A percentile compares a stretch with the other conserved stretches of the same genome.
Evolutionary conservation across 805 yeast species (phyloP).

Genomic region (Teunomyces lycoperdinae): DNA sequence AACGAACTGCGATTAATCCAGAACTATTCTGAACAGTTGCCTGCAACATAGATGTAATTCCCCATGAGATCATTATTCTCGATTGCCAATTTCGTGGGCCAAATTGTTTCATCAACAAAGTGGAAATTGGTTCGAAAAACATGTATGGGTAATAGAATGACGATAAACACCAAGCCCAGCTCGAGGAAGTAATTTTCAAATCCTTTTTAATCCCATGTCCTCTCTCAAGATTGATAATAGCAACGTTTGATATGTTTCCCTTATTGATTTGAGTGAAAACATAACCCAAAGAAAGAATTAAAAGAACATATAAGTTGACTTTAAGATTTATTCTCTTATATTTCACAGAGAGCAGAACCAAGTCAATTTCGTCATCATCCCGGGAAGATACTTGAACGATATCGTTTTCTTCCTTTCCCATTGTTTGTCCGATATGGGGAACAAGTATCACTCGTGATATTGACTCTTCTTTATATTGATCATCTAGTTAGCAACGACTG

Average conservation of each 20-base stretch:
- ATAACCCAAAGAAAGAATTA: not conserved
- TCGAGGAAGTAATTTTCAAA: not conserved
- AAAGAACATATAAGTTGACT: not conserved
- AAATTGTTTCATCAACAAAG: not conserved
- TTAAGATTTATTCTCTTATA: not conserved
- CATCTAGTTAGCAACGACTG: too few relatives aligned
- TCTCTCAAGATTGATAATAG: not conserved
- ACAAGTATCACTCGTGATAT: too few relatives aligned
- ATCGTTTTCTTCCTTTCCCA: not conserved
- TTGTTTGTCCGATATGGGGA: not conserved
- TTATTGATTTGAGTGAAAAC: not conserved
- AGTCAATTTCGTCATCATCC: not conserved
- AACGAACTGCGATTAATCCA: not conserved
- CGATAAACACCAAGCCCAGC: not conserved
- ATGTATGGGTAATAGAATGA: not conserved
- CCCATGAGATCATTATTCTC: not conserved
- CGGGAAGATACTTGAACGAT: not conserved
- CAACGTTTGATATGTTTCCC: not conserved
- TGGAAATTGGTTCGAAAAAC: not conserved
- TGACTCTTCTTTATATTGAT: too few relatives aligned
- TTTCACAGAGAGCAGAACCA: not conserved
- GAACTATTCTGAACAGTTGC: not conserved
- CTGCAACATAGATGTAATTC: not conserved
- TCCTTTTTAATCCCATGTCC: not conserved
- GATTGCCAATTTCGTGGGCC: not conserved